Conservation (phyloP, 2,329 filamentous ascomycete species). For the Domatiomyces catenatus region DNA sequence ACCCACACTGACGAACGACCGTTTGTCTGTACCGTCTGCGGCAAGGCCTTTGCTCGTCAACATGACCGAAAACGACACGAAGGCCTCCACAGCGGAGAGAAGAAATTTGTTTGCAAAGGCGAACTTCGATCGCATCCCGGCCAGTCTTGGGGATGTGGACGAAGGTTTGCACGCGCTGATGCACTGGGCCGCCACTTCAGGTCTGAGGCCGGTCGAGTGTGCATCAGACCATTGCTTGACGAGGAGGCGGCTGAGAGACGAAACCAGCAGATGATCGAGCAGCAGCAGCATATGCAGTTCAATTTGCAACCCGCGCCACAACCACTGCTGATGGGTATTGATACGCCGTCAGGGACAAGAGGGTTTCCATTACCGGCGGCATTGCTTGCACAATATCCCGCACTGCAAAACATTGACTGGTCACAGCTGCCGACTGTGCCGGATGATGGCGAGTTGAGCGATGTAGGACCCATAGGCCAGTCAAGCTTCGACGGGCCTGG, state of each 20-base stretch:
- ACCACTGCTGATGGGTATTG: conserved; percentile 45
- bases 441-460: conserved; percentile 40
- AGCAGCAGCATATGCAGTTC: conserved; percentile 43
- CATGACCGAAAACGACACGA: conserved; percentile 96
- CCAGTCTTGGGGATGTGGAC: conserved; percentile 80
- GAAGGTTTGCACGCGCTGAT: conserved; percentile 87
- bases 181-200: conserved; percentile 88
- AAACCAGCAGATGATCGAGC: conserved; percentile 57
- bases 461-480: conserved; percentile 54
- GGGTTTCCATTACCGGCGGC: conserved; percentile 68
- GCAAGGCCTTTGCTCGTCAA: conserved; percentile 92
- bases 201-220: conserved; percentile 86
- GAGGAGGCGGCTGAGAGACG: conserved; percentile 80
- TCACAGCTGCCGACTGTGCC: conserved; percentile 51
- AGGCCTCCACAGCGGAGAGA: conserved; percentile 88
- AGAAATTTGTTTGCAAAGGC: conserved; percentile 95
- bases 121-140: conserved; percentile 55
- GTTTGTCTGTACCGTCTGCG: conserved; percentile 92
- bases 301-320: conserved; percentile 39
- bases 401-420: conserved; percentile 84
- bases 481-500: conserved; percentile 67
- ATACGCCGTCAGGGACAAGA: conserved; percentile 38
- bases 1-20: conserved; percentile 96
- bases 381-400: conserved; percentile 79
- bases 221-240: conserved; percentile 91